Percentiles rank a stretch among this genome's conserved stretches.
These are phyloP conservation scores for Globisporangium emineosum DNA, from an alignment of 352 stramenopile species.

Conservation along the genomic window DNA sequence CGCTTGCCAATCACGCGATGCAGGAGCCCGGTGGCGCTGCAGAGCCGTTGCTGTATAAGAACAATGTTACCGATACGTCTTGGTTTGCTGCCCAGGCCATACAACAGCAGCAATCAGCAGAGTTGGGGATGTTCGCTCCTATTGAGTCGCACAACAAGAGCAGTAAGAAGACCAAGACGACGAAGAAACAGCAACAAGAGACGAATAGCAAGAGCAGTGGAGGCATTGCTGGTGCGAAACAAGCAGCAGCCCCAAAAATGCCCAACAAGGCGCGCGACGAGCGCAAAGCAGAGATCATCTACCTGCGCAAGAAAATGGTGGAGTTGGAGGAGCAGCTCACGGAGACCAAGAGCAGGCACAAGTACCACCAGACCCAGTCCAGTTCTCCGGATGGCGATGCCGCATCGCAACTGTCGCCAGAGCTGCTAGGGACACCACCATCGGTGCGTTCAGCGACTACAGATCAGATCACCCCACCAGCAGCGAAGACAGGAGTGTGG, in stretches of 20 bases:
- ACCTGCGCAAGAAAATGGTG: constrained; percentile 23
- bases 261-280: constrained; percentile 22
- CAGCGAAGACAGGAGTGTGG: constrained; percentile 7
- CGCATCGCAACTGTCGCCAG: neutral
- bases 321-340: constrained; percentile 22
- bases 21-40: neutral
- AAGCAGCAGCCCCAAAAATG: neutral
- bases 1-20: neutral
- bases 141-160: no score
- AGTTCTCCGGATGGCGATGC: neutral
- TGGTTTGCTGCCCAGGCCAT: no score
- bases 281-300: constrained; percentile 26
- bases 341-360: neutral
- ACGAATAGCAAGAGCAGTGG: neutral
- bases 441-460: no score
- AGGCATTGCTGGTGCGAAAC: neutral
- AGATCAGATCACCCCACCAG: neutral
- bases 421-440: no score
- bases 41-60: neutral
- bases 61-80: no score
- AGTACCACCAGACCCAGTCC: neutral
- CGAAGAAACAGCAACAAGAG: neutral
- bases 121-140: no score
- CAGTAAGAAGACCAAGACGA: no score
- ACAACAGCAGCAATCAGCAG: no score